Percentiles rank a stretch among this genome's conserved stretches.
Conservation (phyloP, 139 green algal genomes). For the Tetratostichococcus sp. region DNA sequence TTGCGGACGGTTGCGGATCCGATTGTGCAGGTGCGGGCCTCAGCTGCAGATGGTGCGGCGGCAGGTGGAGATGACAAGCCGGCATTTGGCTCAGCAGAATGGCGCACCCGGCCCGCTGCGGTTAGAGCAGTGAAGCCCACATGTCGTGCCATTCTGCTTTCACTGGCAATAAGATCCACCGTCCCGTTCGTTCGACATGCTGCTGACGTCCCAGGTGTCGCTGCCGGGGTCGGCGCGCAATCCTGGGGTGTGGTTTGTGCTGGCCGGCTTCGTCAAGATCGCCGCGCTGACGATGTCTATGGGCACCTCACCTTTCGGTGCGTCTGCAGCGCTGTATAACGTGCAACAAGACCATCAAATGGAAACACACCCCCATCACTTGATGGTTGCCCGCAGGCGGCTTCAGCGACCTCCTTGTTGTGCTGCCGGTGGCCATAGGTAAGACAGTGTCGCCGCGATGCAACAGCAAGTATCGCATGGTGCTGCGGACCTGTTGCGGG, state of each 20-base stretch:
- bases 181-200: neutral
- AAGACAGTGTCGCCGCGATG: too few relatives aligned
- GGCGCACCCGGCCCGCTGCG: neutral
- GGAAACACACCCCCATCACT: too few relatives aligned
- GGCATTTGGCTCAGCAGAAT: neutral
- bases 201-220: neutral
- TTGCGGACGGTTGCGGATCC: too few relatives aligned
- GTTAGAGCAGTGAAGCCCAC: neutral
- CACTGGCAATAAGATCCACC: too few relatives aligned
- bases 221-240: neutral
- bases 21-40: neutral
- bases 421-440: too few relatives aligned
- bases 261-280: conserved; percentile 59
- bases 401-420: neutral
- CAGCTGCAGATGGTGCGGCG: neutral
- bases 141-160: neutral
- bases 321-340: neutral
- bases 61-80: neutral
- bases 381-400: neutral
- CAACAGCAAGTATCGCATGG: too few relatives aligned
- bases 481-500: too few relatives aligned
- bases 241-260: conserved; percentile 28
- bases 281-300: conserved; percentile 31
- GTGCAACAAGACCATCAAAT: too few relatives aligned
- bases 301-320: conserved; percentile 34